Base-by-base conservation (phyloP, 1,139 yeast genomes). In the Yamadazyma aaseri region DNA sequence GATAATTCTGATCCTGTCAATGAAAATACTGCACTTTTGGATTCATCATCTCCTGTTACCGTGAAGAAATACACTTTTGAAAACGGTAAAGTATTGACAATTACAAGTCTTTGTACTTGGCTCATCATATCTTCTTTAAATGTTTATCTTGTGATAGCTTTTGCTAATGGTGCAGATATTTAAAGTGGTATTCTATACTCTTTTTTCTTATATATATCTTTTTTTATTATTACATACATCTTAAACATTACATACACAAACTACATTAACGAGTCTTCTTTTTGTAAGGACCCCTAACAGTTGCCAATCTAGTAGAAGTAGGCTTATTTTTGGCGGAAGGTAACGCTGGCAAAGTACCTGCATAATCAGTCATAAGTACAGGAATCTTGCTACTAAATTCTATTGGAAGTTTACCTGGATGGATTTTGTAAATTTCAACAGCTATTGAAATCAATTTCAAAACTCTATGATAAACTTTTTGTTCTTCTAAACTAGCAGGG, bases 311-410 rank as follows among this genome's bases (percentile, higher is more conserved):
- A 8, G 58, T 43, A 5, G 58, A 44, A 6, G 58, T 41, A 6
- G 58, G 45, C 34, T 55, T 57, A 12, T 34, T 31, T 33, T 50
- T 51, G 25, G 45, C 43, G 3, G 52, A 53, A 4, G 58, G 61
- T 39, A 36, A 73, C 0, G 87, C 87, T 1, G 96, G 97, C 50
- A 89, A 70, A 1, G 84, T 73, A 35, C 97, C 97, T 28, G 75
- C 66, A 50, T 85, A 89, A 46, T 83, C 86, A 13, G 81, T 75
- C 51, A 80, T 78, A 38, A 85, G 67, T 1, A 85, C 83, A 0
- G 96, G 95, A 28, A 89, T 50, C 35, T 60, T 69, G 31, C 65
- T 55, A 44, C 71, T 66, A 35, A 67, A 55, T 28, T 55, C 51
- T 25, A 57, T 43, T 9, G 73, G 61, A 22, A 74, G 49, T 13